These are phyloP conservation scores for Astrocystis sublimbata DNA, from an alignment of 495 filamentous ascomycete species.

Conservation along the genomic window DNA sequence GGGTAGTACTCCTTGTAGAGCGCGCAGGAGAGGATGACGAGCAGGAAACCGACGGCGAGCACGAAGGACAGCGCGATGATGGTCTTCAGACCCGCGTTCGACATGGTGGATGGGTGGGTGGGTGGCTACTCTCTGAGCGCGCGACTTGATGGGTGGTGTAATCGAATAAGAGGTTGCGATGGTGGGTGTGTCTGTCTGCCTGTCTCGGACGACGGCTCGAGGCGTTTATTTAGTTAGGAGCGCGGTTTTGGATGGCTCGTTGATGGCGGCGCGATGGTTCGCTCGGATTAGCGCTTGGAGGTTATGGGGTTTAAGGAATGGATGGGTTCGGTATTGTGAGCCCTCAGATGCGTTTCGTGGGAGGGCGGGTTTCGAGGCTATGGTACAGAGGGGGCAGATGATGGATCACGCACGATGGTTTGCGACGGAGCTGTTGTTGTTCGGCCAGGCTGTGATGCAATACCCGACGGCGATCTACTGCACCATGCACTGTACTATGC, in stretches of 20 bases:
- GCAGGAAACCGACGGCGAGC: constrained; percentile 97
- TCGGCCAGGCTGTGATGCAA: constrained; percentile 31
- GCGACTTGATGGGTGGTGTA: too few species aligned
- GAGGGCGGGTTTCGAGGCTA: background rate
- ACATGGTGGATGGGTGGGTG: constrained; percentile 58
- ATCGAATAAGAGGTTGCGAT: too few species aligned
- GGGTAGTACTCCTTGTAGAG: constrained; percentile 92
- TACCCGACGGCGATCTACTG: constrained; percentile 17
- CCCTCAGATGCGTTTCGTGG: background rate
- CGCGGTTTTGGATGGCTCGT: too few species aligned
- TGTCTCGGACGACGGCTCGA: too few species aligned
- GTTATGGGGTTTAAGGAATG: too few species aligned
- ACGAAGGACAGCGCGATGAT: constrained; percentile 99
- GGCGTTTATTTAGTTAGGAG: too few species aligned
- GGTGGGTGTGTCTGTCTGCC: background rate
- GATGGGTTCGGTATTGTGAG: too few species aligned
- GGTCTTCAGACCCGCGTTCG: constrained; percentile 85
- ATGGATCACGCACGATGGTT: too few species aligned
- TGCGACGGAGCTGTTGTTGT: constrained; percentile 27
- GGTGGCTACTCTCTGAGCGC: background rate
- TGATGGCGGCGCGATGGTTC: too few species aligned
- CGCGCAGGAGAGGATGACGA: constrained; percentile 96
- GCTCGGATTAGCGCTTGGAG: too few species aligned
- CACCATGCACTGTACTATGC: too few species aligned
- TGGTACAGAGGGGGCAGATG: background rate